These are phyloP conservation scores for Flaveria trinervia DNA, from an alignment of 129 eudicot genomes.

Conservation along the genomic window DNA sequence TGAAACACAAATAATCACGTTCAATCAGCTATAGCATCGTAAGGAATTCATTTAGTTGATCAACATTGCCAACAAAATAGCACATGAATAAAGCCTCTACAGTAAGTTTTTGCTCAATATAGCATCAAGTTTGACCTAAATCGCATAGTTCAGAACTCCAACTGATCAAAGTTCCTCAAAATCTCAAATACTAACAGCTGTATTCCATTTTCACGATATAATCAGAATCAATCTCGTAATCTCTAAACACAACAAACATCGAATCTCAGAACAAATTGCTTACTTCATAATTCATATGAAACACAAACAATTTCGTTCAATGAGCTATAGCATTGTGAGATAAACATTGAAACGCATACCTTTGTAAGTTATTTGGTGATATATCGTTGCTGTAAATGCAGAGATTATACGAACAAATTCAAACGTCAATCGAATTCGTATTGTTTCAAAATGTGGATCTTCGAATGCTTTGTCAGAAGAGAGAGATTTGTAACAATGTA, in stretches of 20 bases:
- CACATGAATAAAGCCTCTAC: constrained; percentile 15
- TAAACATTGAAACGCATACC: constrained; percentile 17
- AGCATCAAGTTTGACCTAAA: constrained; percentile 17
- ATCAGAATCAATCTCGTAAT: constrained; percentile 10
- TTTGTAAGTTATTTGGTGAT: not conserved
- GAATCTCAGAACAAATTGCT: not conserved
- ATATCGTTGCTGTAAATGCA: not conserved
- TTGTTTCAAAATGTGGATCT: constrained; percentile 15
- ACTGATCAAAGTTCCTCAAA: constrained; percentile 31
- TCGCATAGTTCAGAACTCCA: constrained; percentile 21
- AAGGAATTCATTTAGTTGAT: not conserved
- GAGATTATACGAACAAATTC: constrained; percentile 18
- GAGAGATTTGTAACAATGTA: constrained; percentile 3
- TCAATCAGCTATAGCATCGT: not conserved
- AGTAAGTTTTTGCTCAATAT: constrained; percentile 6
- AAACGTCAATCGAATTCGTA: constrained; percentile 1
- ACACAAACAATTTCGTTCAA: constrained; percentile 4
- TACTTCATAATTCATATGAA: constrained; percentile 6
- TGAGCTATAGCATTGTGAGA: not conserved
- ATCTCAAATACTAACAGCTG: not conserved
- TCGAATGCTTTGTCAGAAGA: constrained; percentile 10
- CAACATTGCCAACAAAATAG: no score
- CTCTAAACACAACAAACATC: constrained; percentile 16
- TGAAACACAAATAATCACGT: not conserved
- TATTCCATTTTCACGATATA: constrained; percentile 6